Evolutionary conservation across 768 basidiomycete genomes (phyloP).

Genomic region (Artomyces pyxidatus): DNA sequence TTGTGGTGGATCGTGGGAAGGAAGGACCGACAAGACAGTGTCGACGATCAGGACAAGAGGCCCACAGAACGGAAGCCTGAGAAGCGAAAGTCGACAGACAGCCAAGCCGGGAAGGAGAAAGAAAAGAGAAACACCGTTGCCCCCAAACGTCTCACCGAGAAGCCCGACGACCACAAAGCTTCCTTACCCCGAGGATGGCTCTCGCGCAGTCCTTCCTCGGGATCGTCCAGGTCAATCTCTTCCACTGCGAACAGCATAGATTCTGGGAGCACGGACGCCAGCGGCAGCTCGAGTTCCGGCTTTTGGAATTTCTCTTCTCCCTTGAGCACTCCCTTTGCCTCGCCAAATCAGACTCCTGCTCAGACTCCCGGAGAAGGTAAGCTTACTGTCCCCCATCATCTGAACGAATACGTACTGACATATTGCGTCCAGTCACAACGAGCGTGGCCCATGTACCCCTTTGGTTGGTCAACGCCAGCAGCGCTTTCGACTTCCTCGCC

Average conservation of each 20-base stretch:
- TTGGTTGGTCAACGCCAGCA: constrained; percentile 73
- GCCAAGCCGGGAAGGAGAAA: constrained; percentile 3
- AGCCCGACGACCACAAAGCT: constrained; percentile 5
- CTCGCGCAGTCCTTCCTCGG: constrained; percentile 6
- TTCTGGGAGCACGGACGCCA: constrained; percentile 2
- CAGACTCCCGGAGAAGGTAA: constrained; percentile 13
- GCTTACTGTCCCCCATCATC: background rate
- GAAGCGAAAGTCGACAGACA: constrained; percentile 8
- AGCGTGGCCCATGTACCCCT: constrained; percentile 53
- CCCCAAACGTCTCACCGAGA: background rate
- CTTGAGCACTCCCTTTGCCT: too few relatives aligned
- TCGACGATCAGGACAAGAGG: constrained; percentile 1
- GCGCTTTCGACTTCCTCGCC: constrained; percentile 65
- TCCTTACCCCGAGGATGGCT: constrained; percentile 9
- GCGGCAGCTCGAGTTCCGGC: background rate
- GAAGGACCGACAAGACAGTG: constrained; percentile 11
- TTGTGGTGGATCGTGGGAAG: constrained; percentile 42
- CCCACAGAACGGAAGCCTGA: constrained; percentile 3
- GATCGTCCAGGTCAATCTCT: constrained; percentile 2
- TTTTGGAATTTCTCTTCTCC: constrained; percentile 12
- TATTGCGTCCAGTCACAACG: constrained; percentile 25
- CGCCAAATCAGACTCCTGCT: constrained; percentile 1
- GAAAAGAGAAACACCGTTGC: background rate
- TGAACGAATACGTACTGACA: background rate
- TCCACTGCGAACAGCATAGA: constrained; percentile 5